Evolutionary conservation across 495 filamentous ascomycete species (phyloP).

Genomic region (Penicillium atrosanguineum): DNA sequence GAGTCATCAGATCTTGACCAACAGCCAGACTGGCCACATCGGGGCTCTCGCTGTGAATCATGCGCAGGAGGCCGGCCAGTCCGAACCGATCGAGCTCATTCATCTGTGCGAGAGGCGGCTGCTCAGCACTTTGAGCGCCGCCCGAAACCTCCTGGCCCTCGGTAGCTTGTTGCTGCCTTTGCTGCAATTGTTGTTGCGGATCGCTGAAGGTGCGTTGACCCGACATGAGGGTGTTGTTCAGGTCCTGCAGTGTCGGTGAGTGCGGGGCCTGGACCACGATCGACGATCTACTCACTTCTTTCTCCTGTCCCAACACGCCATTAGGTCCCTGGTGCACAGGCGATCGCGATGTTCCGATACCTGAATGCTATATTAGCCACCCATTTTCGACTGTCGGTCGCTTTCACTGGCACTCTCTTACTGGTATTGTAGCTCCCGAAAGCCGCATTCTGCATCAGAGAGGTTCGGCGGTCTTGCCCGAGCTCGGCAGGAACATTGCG

Average conservation of each 20-base stretch:
- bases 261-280: slow-evolving; percentile 17
- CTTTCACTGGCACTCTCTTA: slow-evolving; percentile 21
- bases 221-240: slow-evolving; percentile 34
- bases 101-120: slow-evolving; percentile 70
- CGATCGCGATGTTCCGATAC: slow-evolving; percentile 42
- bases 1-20: slow-evolving; percentile 72
- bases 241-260: slow-evolving; percentile 27
- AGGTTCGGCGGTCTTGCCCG: slow-evolving; percentile 62
- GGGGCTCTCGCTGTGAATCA: slow-evolving; percentile 74
- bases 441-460: slow-evolving; percentile 62
- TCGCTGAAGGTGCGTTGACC: slow-evolving; percentile 34
- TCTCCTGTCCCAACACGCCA: slow-evolving; percentile 41
- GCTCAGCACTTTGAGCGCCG: slow-evolving; percentile 41
- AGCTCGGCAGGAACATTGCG: slow-evolving; percentile 69
- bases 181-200: slow-evolving; percentile 36
- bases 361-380: slow-evolving; percentile 24
- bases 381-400: background rate
- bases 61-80: slow-evolving; percentile 70
- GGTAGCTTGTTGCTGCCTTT: slow-evolving; percentile 36
- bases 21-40: slow-evolving; percentile 72
- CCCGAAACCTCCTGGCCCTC: slow-evolving; percentile 39
- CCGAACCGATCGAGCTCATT: slow-evolving; percentile 76
- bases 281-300: slow-evolving; percentile 34
- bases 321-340: slow-evolving; percentile 41
- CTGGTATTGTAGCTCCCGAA: slow-evolving; percentile 57